Evolutionary conservation across 2,329 filamentous ascomycete genomes (phyloP).

Genomic region (Trichothecium roseum): DNA sequence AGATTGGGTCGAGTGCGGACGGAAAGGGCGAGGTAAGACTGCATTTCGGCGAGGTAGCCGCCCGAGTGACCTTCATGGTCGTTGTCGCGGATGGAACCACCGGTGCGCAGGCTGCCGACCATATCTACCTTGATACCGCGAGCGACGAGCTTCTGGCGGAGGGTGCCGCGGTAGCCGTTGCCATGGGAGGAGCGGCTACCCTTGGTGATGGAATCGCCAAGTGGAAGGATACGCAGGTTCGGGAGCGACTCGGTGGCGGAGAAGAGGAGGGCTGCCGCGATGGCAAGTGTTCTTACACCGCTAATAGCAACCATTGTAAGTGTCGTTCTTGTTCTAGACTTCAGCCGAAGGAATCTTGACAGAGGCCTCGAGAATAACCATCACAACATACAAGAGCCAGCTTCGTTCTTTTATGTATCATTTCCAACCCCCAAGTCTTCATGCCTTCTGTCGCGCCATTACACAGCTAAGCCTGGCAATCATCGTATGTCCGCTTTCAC

Average conservation of each 20-base stretch:
- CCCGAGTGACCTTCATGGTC: conserved; percentile 10
- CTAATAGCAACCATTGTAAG: no score
- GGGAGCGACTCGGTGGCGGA: conserved; percentile 5
- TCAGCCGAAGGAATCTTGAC: no score
- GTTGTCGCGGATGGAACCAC: conserved; percentile 7
- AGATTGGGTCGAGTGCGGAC: conserved; percentile 10
- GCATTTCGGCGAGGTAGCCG: conserved; percentile 6
- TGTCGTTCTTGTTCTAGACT: no score
- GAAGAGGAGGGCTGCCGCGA: no score
- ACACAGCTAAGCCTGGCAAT: no score
- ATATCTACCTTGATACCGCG: conserved; percentile 5
- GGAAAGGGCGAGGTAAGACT: conserved; percentile 2
- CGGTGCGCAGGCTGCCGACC: conserved; percentile 5
- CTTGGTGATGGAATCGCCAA: conserved; percentile 8
- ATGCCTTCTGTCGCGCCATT: no score
- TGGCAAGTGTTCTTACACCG: no score
- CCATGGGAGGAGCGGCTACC: conserved; percentile 3
- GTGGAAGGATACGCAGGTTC: conserved; percentile 5
- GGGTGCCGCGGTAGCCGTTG: conserved; percentile 6
- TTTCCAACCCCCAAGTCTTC: no score
- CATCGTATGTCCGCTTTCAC: no score
- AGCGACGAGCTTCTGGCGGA: conserved; percentile 4
- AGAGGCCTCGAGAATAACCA: no score
- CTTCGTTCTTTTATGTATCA: no score
- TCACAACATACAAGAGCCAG: no score